Percentiles rank a stretch among this genome's conserved stretches.
Evolutionary conservation across 208 protist species (phyloP).

Genomic region (Leishmania guyanensis): DNA sequence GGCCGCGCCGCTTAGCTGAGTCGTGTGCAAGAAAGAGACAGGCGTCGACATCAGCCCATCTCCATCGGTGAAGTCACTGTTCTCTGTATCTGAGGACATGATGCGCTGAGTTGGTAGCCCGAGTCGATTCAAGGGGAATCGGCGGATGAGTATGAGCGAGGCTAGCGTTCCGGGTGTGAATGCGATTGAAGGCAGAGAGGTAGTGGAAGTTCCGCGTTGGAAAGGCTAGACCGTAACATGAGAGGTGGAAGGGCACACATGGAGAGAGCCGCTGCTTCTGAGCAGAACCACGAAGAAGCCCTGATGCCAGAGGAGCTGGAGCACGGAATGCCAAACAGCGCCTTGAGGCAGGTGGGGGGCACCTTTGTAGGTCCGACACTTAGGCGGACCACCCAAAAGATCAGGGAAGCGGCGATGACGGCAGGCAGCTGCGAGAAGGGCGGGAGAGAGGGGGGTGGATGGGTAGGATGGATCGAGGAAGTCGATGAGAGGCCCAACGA

Average conservation of each 20-base stretch:
- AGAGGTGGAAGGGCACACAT: not conserved
- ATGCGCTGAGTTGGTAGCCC: not conserved
- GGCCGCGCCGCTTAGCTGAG: not conserved
- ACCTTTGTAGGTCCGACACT: not conserved
- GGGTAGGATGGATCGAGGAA: not conserved
- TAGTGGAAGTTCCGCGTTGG: not conserved
- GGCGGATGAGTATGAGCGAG: not conserved
- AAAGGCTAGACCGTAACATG: not conserved
- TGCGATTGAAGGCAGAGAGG: not conserved
- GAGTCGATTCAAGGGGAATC: not conserved
- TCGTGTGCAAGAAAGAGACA: not conserved
- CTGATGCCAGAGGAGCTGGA: not conserved
- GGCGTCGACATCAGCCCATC: not conserved
- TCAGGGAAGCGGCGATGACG: too few species aligned
- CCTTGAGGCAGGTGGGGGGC: not conserved
- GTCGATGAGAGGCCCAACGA: not conserved
- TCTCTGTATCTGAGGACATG: not conserved
- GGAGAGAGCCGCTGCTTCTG: not conserved
- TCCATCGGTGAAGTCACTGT: not conserved
- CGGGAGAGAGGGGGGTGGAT: not conserved
- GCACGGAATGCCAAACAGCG: not conserved
- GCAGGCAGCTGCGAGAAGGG: too few species aligned
- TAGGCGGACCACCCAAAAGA: not conserved
- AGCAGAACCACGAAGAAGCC: not conserved
- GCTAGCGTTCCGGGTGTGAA: not conserved